phyloP scores from a whole-genome alignment of 1,284 basidiomycete genomes.

The Leccinum griseonigrum region DNA sequence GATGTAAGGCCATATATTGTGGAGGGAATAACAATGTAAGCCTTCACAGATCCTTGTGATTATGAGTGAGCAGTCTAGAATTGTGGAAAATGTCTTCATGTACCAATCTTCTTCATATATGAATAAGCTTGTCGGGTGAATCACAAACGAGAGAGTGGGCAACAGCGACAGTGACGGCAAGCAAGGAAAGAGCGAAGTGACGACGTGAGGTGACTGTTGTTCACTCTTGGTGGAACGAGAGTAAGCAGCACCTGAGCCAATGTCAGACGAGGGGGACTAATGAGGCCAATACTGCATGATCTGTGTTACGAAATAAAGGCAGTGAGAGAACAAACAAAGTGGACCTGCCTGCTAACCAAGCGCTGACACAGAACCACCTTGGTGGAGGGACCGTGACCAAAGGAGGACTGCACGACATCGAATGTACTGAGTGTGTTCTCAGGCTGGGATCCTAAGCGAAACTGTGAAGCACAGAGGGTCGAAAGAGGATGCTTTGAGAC shows the following conservation, averaged over 20 bases:
- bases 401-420: constrained; percentile 40
- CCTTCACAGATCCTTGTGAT: constrained; percentile 35
- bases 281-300: no score
- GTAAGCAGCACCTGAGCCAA: no score
- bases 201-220: no score
- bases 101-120: no score
- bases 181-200: no score
- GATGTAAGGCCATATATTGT: constrained; percentile 40
- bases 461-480: constrained; percentile 12
- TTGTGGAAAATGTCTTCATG: no score
- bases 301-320: not conserved
- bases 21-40: constrained; percentile 40
- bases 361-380: constrained; percentile 54
- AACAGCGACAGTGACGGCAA: no score
- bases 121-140: no score
- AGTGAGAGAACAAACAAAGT: not conserved
- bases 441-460: constrained; percentile 46
- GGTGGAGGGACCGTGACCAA: constrained; percentile 26
- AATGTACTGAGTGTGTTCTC: constrained; percentile 48
- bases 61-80: not conserved
- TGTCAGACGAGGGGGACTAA: no score
- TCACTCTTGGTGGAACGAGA: no score
- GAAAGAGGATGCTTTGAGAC: constrained; percentile 7
- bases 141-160: no score
- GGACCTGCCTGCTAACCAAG: constrained; percentile 56